Base-by-base conservation (phyloP, 129 eudicot genomes). In the Centaurea solstitialis region DNA sequence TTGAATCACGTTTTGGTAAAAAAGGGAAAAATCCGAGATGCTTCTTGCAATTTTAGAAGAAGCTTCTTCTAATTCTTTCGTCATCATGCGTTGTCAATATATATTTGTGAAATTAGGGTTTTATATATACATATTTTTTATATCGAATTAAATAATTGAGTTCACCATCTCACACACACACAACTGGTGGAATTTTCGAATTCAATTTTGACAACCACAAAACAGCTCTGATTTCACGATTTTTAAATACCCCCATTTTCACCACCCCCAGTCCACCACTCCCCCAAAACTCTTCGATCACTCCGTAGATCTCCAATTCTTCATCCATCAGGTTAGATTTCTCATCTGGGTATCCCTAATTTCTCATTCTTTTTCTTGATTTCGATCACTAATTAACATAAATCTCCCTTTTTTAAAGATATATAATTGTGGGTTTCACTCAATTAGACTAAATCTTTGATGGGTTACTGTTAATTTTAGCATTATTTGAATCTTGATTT, bases 121-220 rank as follows among this genome's bases (percentile, higher is more conserved):
- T 45, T 5, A 13, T 26, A 81, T 43, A n/a, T n/a, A n/a, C n/a
- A n/a, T n/a, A n/a, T 26, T 26, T 26, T 26, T 26, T 26, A 26
- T 0, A 26, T 26, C 45, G 43, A 20, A 74, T 68, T 68, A 17
- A 53, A 75, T 22, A 9, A 71, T 70, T 82, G 50, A 82, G 22
- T 82, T 69, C 80, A 69, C 61, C 43, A 65, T n/a, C n/a, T n/a
- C 68, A 70, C n/a, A n/a, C n/a, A n/a, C n/a, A 9, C 79, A 53
- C 74, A 77, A 67, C 40, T 33, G 38, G 30, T 17, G n/a, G 11
- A 57, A 50, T 28, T 30, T 26, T 50, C 57, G 26, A 22, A n/a
- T 76, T 39, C 77, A 76, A 76, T 82, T 79, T 68, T 76, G 82
- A 70, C 86, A 82, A 76, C 86, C 86, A 70, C 67, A 70, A 76